These are phyloP conservation scores for Magnolia sinica DNA, from an alignment of 164 flowering plant genomes.

Conservation along the genomic window DNA sequence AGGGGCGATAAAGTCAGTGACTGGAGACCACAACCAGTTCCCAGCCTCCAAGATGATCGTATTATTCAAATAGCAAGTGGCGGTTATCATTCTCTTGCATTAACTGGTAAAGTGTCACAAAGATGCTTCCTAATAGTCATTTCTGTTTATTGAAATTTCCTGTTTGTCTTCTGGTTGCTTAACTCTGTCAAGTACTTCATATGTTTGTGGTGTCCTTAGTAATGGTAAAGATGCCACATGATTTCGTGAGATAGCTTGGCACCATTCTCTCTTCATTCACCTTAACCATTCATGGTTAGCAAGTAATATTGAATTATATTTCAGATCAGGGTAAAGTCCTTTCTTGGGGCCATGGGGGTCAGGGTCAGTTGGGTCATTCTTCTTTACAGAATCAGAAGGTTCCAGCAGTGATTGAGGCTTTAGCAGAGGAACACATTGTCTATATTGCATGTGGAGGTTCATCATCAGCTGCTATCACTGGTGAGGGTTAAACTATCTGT, in stretches of 20 bases:
- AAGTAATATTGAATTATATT: conserved; percentile 10
- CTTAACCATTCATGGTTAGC: neutral
- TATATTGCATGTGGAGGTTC: conserved; percentile 84
- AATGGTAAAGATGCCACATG: neutral
- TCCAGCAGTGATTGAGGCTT: conserved; percentile 64
- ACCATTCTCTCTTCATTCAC: neutral
- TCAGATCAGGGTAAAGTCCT: conserved; percentile 79
- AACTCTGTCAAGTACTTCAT: neutral
- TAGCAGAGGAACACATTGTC: conserved; percentile 45
- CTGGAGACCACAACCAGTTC: conserved; percentile 77
- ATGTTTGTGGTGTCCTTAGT: neutral
- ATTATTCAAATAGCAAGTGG: conserved; percentile 82
- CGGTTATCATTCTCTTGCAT: conserved; percentile 87
- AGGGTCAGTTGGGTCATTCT: conserved; percentile 86
- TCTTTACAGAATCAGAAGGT: conserved; percentile 56
- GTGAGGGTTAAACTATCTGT: conserved; percentile 28
- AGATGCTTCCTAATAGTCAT: neutral
- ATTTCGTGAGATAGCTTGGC: neutral
- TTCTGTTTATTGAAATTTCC: neutral
- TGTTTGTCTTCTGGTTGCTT: neutral
- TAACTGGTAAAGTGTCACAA: conserved; percentile 55
- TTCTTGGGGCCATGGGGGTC: conserved; percentile 97
- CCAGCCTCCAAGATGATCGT: conserved; percentile 53
- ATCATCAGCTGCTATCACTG: conserved; percentile 84
- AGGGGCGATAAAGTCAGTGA: conserved; percentile 78